phyloP scores from a whole-genome alignment of 2,329 filamentous ascomycete species.

The Stagonosporopsis rhizophila region DNA sequence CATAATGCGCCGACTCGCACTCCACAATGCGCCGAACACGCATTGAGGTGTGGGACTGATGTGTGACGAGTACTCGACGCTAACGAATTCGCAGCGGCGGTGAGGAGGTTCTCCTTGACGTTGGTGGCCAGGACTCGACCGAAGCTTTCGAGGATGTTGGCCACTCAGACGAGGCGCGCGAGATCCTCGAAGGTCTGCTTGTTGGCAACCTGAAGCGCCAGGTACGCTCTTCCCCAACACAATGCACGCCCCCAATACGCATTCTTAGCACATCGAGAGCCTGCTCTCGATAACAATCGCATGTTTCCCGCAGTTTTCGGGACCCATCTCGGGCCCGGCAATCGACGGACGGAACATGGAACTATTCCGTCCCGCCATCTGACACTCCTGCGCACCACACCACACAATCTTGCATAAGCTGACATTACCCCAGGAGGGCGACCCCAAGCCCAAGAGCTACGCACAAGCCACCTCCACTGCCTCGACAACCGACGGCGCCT shows the following conservation, averaged over 20 bases:
- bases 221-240: constrained; percentile 31
- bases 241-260: neutral
- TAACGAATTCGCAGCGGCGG: constrained; percentile 71
- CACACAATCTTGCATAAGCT: neutral
- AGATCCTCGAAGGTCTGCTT: constrained; percentile 73
- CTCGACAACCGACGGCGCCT: constrained; percentile 57
- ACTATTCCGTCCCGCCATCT: constrained; percentile 25
- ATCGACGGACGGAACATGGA: constrained; percentile 30
- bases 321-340: neutral
- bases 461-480: constrained; percentile 56
- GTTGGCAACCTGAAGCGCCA: constrained; percentile 49
- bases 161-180: constrained; percentile 97
- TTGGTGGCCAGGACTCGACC: constrained; percentile 93
- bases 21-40: neutral
- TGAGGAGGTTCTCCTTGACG: constrained; percentile 96
- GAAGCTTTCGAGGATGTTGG: constrained; percentile 99
- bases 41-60: neutral
- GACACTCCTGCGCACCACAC: neutral
- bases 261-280: neutral
- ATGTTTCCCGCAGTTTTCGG: neutral
- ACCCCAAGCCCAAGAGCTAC: constrained; percentile 74
- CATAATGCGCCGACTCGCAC: neutral
- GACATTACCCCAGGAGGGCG: constrained; percentile 64
- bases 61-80: neutral
- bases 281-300: neutral